phyloP scores from a whole-genome alignment of 805 yeast genomes.

The Spathaspora passalidarum region DNA sequence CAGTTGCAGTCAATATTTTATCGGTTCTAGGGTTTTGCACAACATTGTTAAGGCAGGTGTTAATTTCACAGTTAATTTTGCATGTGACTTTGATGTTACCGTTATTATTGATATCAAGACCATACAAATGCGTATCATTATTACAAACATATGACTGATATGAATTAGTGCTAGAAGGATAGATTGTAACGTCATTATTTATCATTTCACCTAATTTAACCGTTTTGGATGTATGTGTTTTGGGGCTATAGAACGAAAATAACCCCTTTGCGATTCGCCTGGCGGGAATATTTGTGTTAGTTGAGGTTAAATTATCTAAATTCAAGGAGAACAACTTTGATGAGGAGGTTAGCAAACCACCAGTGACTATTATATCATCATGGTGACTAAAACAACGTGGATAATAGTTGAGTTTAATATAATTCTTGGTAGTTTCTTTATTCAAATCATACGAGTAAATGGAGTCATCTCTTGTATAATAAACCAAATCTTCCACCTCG shows the following conservation, averaged over 20 bases:
- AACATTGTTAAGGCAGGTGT: constrained; percentile 74
- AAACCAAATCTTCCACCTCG: constrained; percentile 41
- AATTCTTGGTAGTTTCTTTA: constrained; percentile 23
- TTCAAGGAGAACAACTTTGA: constrained; percentile 23
- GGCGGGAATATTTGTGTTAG: constrained; percentile 4
- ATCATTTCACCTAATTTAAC: constrained; percentile 74
- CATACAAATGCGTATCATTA: constrained; percentile 73
- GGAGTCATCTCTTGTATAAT: constrained; percentile 57
- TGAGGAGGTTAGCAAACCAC: constrained; percentile 47
- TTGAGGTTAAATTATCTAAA: constrained; percentile 19
- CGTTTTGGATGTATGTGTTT: constrained; percentile 45
- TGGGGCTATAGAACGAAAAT: constrained; percentile 54
- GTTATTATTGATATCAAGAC: constrained; percentile 53
- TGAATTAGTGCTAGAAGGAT: constrained; percentile 31
- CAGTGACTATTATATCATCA: constrained; percentile 47
- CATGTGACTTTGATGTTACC: constrained; percentile 39
- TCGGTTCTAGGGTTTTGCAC: constrained; percentile 49
- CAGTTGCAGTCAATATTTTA: constrained; percentile 52
- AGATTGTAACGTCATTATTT: constrained; percentile 70
- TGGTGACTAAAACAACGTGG: constrained; percentile 69
- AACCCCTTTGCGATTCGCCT: constrained; percentile 56
- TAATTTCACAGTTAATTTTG: constrained; percentile 46
- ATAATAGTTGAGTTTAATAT: constrained; percentile 54
- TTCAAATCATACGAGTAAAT: constrained; percentile 45
- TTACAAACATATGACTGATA: constrained; percentile 72